Conservation (phyloP, 257 asterid species). For the Agastache rugosa region DNA sequence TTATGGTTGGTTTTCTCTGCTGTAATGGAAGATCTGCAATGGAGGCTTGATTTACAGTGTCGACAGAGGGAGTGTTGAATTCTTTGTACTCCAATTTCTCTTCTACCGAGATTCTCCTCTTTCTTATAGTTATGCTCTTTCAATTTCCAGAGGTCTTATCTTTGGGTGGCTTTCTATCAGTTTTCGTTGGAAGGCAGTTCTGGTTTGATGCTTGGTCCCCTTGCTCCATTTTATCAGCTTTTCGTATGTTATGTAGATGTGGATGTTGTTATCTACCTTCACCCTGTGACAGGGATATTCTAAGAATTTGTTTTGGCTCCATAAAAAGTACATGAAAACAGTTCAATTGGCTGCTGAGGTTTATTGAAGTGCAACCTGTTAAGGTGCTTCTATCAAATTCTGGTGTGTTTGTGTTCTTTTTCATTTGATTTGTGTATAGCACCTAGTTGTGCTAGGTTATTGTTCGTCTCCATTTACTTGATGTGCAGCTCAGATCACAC, state of each 20-base stretch:
- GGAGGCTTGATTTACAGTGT: no score
- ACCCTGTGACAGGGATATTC: background rate
- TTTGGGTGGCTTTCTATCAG: background rate
- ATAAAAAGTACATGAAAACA: no score
- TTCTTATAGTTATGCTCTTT: background rate
- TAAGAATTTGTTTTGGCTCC: no score
- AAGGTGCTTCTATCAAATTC: no score
- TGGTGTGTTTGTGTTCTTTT: no score
- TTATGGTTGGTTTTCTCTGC: no score
- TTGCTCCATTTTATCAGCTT: background rate
- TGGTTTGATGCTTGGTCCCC: background rate
- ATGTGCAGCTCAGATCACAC: background rate
- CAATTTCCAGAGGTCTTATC: background rate
- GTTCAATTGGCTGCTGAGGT: no score
- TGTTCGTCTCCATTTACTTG: background rate
- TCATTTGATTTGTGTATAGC: no score
- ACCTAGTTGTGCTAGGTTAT: no score
- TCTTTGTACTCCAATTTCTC: background rate
- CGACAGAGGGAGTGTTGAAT: background rate
- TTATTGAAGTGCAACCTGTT: no score
- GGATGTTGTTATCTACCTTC: background rate
- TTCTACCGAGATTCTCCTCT: background rate
- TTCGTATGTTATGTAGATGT: background rate
- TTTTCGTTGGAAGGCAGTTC: background rate
- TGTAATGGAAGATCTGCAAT: no score